phyloP scores from a whole-genome alignment of 352 stramenopile genomes.

The Thalassiosira sp. region DNA sequence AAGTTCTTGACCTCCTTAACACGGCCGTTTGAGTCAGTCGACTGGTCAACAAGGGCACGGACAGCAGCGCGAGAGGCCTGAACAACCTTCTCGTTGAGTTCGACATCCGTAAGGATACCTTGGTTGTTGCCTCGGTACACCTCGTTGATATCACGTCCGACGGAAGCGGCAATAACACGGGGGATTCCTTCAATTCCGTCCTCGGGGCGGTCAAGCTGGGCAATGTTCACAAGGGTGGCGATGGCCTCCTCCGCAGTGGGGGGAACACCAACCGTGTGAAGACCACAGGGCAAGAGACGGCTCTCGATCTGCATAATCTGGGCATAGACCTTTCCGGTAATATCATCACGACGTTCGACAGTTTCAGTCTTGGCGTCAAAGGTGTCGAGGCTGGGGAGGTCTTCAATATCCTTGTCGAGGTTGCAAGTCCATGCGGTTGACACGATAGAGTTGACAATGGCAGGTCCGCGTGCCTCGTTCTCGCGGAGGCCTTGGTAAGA shows the following conservation, averaged over 20 bases:
- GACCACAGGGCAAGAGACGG: conserved; percentile 86
- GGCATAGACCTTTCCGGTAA: conserved; percentile 85
- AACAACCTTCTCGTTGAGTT: conserved; percentile 83
- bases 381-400: conserved; percentile 72
- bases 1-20: conserved; percentile 86
- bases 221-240: conserved; percentile 88
- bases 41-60: conserved; percentile 82
- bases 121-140: conserved; percentile 86
- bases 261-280: conserved; percentile 87
- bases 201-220: conserved; percentile 85
- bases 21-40: conserved; percentile 83
- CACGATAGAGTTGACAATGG: conserved; percentile 88
- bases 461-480: conserved; percentile 84
- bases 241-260: conserved; percentile 86
- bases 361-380: conserved; percentile 74
- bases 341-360: conserved; percentile 77
- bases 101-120: conserved; percentile 84
- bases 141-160: conserved; percentile 86
- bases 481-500: conserved; percentile 87
- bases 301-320: conserved; percentile 89
- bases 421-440: conserved; percentile 87
- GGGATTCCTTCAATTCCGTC: conserved; percentile 86
- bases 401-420: conserved; percentile 85
- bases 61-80: conserved; percentile 82
- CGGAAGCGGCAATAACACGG: conserved; percentile 83